Conservation (phyloP, 2,329 filamentous ascomycete species). For the Neofusicoccum parvum region DNA sequence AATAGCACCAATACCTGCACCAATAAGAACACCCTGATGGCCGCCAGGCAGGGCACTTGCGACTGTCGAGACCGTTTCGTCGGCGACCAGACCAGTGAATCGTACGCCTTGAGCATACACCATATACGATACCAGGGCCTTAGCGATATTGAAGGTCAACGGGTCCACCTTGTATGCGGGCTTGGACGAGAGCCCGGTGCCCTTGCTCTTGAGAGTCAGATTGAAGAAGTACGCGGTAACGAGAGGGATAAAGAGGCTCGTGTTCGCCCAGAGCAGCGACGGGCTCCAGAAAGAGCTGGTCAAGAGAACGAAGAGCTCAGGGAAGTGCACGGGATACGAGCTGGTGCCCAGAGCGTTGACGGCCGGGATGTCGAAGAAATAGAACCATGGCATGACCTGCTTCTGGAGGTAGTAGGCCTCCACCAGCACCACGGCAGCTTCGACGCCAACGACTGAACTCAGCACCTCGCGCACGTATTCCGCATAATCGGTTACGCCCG, state of each 20-base stretch:
- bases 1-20: constrained; percentile 67
- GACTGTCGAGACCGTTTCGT: constrained; percentile 63
- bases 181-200: constrained; percentile 29
- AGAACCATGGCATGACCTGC: constrained; percentile 71
- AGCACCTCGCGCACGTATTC: constrained; percentile 68
- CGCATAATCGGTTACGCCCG: constrained; percentile 67
- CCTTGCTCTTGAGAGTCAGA: constrained; percentile 59
- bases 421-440: constrained; percentile 67
- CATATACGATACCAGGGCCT: constrained; percentile 78
- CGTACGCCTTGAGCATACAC: constrained; percentile 66
- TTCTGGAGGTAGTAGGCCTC: constrained; percentile 71
- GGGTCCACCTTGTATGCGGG: constrained; percentile 73
- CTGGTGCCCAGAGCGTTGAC: constrained; percentile 57
- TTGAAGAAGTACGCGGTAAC: constrained; percentile 89
- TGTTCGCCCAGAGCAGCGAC: constrained; percentile 73
- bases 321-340: constrained; percentile 66
- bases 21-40: constrained; percentile 69
- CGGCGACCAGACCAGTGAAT: constrained; percentile 64
- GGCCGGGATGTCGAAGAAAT: constrained; percentile 72
- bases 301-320: constrained; percentile 79
- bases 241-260: constrained; percentile 70
- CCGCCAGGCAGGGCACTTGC: constrained; percentile 70
- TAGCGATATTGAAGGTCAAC: constrained; percentile 85
- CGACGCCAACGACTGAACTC: constrained; percentile 71
- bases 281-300: constrained; percentile 83